Evolutionary conservation across 1,284 basidiomycete species (phyloP).

Genomic region (Trichosporon ovoides): DNA sequence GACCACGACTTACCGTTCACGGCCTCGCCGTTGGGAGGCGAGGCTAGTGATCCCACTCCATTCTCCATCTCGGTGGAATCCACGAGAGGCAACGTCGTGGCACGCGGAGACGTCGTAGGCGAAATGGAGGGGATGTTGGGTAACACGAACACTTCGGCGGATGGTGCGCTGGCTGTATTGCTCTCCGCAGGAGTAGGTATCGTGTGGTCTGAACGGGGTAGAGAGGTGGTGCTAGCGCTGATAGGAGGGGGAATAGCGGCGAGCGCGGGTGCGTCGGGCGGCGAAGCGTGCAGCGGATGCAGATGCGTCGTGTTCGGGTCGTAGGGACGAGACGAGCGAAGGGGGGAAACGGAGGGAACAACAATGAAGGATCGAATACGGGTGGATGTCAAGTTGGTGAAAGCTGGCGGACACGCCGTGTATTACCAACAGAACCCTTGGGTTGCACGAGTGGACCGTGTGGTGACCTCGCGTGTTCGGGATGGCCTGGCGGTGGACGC

Average conservation of each 20-base stretch:
- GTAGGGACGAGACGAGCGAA: not conserved
- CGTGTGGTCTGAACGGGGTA: not conserved
- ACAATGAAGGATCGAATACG: not conserved
- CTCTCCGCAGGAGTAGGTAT: not conserved
- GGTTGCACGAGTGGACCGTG: not conserved
- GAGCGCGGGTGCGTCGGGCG: not conserved
- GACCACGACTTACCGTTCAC: conserved; percentile 7
- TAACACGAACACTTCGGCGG: not conserved
- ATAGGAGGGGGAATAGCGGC: not conserved
- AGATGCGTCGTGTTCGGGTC: not conserved
- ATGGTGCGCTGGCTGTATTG: not conserved
- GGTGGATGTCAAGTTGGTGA: not conserved
- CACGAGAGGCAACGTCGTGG: not conserved
- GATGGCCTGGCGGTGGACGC: not conserved
- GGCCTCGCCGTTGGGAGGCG: conserved; percentile 1
- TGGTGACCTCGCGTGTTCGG: conserved; percentile 5
- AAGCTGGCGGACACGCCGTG: not conserved
- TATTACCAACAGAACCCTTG: too few species aligned
- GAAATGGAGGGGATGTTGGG: not conserved
- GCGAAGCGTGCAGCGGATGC: not conserved
- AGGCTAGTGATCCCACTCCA: conserved; percentile 5
- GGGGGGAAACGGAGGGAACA: not conserved
- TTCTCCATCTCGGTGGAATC: conserved; percentile 3
- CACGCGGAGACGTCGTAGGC: not conserved
- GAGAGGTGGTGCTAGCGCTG: not conserved